Evolutionary conservation across 352 stramenopile genomes (phyloP), one percentile per base, ranked within the genome.

Genomic region (Blastocystis sp.): DNA sequence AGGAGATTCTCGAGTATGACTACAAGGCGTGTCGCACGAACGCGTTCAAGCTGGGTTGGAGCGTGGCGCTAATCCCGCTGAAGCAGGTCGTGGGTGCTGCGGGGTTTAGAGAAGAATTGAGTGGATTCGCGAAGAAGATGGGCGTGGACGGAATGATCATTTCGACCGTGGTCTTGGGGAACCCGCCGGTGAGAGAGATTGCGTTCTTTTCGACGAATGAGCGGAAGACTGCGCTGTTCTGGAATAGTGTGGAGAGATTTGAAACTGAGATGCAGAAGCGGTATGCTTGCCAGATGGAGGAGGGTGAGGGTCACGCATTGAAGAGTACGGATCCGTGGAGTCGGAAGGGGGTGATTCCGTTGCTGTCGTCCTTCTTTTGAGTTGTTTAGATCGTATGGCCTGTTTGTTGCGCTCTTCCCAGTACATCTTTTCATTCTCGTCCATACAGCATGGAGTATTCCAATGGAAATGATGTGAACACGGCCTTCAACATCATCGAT

Each of bases 401-500:
- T n/a, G n/a, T n/a, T n/a, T n/a, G 3, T 69, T 69, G 12, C 12
- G 12, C n/a, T 69, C 24, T 13, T 29, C 29, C 62, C 29, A 4
- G n/a, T 69, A 24, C 13, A 19, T 1, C 24, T 29, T 69, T 12
- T 37, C n/a, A 13, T 74, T 39, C 63, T 74, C 63, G 12, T 74
- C 31, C 45, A 16, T n/a, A n/a, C 45, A 55, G 45, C 45, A 55
- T 55, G 45, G 16, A 55, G 6, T 6, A 55, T 19, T 55, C 45
- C 0, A 55, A 55, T 16, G 45, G 55, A 29, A 26, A 29, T 13
- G 74, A 67, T 31, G 51, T 59, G n/a, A 50, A 29, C 19, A 6
- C 24, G 35, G 55, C 74, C 16, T 69, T n/a, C 12, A 31, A 67
- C 33, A 33, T 67, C 19, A 85, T 85, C 66, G 74, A 85, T n/a